phyloP scores from a whole-genome alignment of 345 rosid species.

The Isatis tinctoria region DNA sequence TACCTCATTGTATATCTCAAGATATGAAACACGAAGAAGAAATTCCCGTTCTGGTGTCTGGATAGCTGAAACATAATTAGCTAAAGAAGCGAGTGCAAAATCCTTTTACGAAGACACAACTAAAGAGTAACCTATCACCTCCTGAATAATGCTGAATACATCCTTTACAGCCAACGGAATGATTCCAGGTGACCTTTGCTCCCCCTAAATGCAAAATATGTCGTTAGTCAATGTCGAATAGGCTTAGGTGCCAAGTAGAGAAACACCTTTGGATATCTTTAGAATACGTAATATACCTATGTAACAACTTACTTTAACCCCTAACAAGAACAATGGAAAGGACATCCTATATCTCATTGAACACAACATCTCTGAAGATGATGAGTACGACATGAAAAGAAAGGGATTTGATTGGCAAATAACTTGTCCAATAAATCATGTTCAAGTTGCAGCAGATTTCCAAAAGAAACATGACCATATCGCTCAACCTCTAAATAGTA shows the following conservation, averaged over 20 bases:
- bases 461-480: background rate
- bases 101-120: background rate
- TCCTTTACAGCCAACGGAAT: constrained; percentile 94
- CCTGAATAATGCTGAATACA: constrained; percentile 93
- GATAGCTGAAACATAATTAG: constrained; percentile 38
- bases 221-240: constrained; percentile 7
- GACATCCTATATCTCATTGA: background rate
- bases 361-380: background rate
- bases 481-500: background rate
- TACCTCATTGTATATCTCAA: constrained; percentile 97
- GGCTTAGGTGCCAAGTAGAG: background rate
- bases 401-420: background rate
- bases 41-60: constrained; percentile 90
- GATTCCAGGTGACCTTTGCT: constrained; percentile 94
- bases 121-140: constrained; percentile 47
- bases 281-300: background rate
- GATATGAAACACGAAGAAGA: constrained; percentile 96
- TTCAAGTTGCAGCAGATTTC: too few species aligned
- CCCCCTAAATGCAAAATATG: constrained; percentile 56
- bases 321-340: background rate
- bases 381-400: background rate
- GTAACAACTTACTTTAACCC: background rate
- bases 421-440: constrained; percentile 17
- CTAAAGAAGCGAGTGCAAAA: constrained; percentile 15
- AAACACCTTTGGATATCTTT: background rate